A percentile compares a stretch with the other conserved stretches of the same genome.
These are phyloP conservation scores for Alternaria dauci DNA, from an alignment of 2,329 filamentous ascomycete genomes.

Conservation along the genomic window DNA sequence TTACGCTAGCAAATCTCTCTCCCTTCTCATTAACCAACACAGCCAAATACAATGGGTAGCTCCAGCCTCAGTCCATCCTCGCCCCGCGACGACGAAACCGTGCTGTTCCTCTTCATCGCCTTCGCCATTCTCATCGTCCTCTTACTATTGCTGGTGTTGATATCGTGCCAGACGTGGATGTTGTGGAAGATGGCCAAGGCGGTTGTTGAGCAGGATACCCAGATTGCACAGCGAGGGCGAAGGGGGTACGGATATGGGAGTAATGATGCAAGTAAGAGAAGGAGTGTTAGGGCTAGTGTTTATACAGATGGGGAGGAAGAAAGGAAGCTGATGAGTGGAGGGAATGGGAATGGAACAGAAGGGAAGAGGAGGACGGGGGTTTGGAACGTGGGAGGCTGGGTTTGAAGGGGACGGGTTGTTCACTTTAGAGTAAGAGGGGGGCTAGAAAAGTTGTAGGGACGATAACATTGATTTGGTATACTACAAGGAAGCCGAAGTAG, in stretches of 20 bases:
- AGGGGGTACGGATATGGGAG: not conserved
- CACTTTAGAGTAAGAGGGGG: not conserved
- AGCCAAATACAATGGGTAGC: conserved; percentile 9
- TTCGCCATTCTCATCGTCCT: conserved; percentile 38
- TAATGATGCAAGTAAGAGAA: not conserved
- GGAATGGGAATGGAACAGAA: not conserved
- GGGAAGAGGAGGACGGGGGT: conserved; percentile 11
- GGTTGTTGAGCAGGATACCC: conserved; percentile 30
- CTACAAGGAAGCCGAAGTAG: not conserved
- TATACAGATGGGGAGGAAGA: not conserved
- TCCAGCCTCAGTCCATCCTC: conserved; percentile 3
- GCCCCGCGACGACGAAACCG: conserved; percentile 18
- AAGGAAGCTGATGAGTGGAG: conserved; percentile 1
- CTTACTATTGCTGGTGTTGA: conserved; percentile 28
- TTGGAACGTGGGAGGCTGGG: not conserved
- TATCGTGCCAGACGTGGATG: conserved; percentile 36
- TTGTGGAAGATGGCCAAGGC: conserved; percentile 33
- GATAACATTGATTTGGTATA: not conserved
- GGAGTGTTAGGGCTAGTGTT: not conserved
- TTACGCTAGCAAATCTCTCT: not conserved
- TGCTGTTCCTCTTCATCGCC: conserved; percentile 37
- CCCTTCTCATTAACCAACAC: not conserved
- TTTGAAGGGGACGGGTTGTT: not conserved
- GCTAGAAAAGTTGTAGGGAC: not conserved
- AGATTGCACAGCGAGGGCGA: conserved; percentile 11